phyloP scores from a whole-genome alignment of 345 rosid genomes.

The Luvunga scandens region DNA sequence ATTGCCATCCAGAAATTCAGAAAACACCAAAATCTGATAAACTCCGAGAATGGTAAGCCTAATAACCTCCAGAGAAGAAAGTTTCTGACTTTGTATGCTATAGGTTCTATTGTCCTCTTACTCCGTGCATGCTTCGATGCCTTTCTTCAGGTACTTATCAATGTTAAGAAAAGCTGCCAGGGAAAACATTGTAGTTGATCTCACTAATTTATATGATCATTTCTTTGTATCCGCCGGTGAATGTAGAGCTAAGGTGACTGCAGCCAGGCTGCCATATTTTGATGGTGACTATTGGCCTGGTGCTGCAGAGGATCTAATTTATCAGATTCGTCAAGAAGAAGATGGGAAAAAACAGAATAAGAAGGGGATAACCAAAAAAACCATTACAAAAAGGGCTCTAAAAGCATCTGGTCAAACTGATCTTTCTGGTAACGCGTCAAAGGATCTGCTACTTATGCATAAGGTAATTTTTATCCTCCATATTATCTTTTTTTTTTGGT shows the following conservation, averaged over 20 bases:
- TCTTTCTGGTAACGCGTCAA: slow-evolving; percentile 84
- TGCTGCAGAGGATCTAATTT: slow-evolving; percentile 94
- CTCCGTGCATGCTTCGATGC: slow-evolving; percentile 13
- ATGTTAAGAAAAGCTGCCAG: slow-evolving; percentile 86
- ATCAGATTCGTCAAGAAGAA: slow-evolving; percentile 88
- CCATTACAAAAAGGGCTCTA: slow-evolving; percentile 90
- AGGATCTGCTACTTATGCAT: slow-evolving; percentile 91
- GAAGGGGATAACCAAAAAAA: slow-evolving; percentile 78
- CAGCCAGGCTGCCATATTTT: slow-evolving; percentile 97
- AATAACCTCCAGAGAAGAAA: slow-evolving; percentile 2
- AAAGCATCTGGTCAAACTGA: slow-evolving; percentile 97
- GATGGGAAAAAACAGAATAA: slow-evolving; percentile 91
- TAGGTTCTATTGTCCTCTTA: slow-evolving; percentile 17
- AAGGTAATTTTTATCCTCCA: slow-evolving; percentile 50
- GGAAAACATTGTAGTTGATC: slow-evolving; percentile 83
- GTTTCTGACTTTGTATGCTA: background rate
- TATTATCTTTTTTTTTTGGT: background rate
- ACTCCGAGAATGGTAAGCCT: slow-evolving; percentile 91
- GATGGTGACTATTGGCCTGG: slow-evolving; percentile 99
- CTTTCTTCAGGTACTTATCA: slow-evolving; percentile 68
- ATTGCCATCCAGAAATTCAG: slow-evolving; percentile 99
- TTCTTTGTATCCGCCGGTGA: slow-evolving; percentile 85
- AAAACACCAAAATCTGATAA: slow-evolving; percentile 99
- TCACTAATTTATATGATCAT: slow-evolving; percentile 84
- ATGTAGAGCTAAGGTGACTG: slow-evolving; percentile 91